Base-by-base conservation (phyloP, 1,284 basidiomycete species). In the Cryptococcus sp. region DNA sequence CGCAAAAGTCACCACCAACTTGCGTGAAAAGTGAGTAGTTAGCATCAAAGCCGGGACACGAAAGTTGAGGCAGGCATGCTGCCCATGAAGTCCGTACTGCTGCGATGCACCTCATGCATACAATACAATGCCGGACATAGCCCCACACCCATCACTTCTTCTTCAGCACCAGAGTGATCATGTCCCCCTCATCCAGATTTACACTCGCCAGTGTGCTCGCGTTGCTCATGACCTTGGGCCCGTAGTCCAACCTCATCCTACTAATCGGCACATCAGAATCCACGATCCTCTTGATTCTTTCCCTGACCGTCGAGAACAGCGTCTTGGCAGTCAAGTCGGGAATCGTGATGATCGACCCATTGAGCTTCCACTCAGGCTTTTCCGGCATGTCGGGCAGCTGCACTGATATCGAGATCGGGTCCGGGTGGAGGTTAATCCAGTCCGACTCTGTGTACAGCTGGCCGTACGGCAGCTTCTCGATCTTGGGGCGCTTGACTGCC, bases 361-460 rank as follows among this genome's bases (percentile, higher is more conserved):
- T 85, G 55, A 96, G 81, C 69, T 92, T 91, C 89, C 88, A 94
- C 76, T 94, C 91, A 0, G 91, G 86, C 74, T 88, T 90, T 38
- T 86, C 84, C 1, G 85, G 77, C 69, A 92, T 87, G 45, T 63
- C 56, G 1, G 93, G 91, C 56, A 97, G 80, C 72, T 93, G 89
- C 5, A 96, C 81, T 40, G 82, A 81, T 33, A 97, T 80, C 12
- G 87, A 85, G 67, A 96, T 89, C 9, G 92, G 87, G 64, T 92
- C 86, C 37, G 91, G 89, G 75, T 96, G 91, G 81, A 90, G 84
- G 49, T 81, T 81, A 66, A 91, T 84, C 92, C 92, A 96, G 72
- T 93, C 89, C 55, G 71, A 67, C 60, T 81, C 79, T 4, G 88
- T 82, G 73, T 89, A 92, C 57, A 87, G 77, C 58, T 85, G 84